Evolutionary conservation across 2,329 filamentous ascomycete genomes (phyloP), one percentile per base, ranked within the genome.

Genomic region (Sarocladiaceae sp.): DNA sequence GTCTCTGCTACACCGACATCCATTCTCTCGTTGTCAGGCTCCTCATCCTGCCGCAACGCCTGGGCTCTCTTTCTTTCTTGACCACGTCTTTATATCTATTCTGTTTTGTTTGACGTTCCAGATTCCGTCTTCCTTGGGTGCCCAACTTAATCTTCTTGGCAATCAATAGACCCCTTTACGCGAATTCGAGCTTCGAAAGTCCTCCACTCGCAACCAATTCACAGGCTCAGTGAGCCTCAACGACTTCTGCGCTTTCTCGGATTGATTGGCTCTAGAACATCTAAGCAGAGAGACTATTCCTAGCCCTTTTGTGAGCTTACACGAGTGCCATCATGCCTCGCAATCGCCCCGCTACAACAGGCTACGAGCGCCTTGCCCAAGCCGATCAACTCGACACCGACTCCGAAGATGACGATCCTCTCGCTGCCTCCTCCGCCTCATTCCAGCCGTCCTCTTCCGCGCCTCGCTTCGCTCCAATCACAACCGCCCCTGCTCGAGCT

Each of bases 341-440:
- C 66, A 75, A 74, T 56, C 80, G 86, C 53, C 88, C 86, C 56
- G 78, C 86, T 54, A 88, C 86, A 39, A 92, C 89, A 57, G 89
- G 89, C 69, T 94, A 94, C 72, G 88, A 90, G 69, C 87, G 87
- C 64, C 84, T 94, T 54, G 86, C 88, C 57, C 89, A 94, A 71
- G 88, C 88, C 59, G 88, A 92, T 64, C 83, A 86, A 60, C 78
- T 86, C 62, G 85, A 87, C 63, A 46, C 50, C 37, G 50, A 52
- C 17, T 52, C 50, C 12, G 50, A 52, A 25, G 85, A 89, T 57
- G 76, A 83, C 42, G 82, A 85, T 53, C 74, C 79, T 56, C 71
- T 83, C 55, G 73, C 74, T 57, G 72, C 77, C 47, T 73, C 72
- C 50, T 77, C 78, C 56, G 72, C 76, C 44, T 79, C 81, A n/a